These are phyloP conservation scores for Hymenoscyphus infarciens DNA, from an alignment of 2,329 filamentous ascomycete genomes.

Conservation along the genomic window DNA sequence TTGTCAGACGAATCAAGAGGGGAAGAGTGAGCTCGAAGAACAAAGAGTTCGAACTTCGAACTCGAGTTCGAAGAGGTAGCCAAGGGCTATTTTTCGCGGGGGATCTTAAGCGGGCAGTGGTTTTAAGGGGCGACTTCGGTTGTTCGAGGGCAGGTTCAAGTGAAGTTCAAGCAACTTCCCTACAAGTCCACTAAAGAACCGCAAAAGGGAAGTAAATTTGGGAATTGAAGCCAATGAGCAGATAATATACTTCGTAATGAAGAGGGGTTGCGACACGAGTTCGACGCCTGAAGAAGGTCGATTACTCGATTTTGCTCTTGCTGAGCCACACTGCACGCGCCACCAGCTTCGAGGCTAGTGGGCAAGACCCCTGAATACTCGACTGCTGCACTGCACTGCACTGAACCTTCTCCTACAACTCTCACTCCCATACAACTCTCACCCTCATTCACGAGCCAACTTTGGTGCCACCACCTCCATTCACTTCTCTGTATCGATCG, in stretches of 20 bases:
- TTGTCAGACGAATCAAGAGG: not conserved
- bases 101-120: not conserved
- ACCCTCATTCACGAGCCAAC: not conserved
- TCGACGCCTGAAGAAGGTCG: no score
- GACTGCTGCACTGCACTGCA: not conserved
- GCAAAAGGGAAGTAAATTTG: not conserved
- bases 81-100: not conserved
- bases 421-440: not conserved
- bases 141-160: not conserved
- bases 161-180: not conserved
- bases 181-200: not conserved
- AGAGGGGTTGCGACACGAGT: no score
- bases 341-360: no score
- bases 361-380: not conserved
- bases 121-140: not conserved
- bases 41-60: no score
- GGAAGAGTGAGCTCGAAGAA: no score
- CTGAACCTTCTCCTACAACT: not conserved
- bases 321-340: no score
- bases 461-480: not conserved
- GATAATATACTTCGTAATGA: no score
- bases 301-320: no score
- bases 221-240: not conserved
- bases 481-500: not conserved
- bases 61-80: no score